Evolutionary conservation across 139 green algal genomes (phyloP).

Genomic region (Chlamydomonas urium): DNA sequence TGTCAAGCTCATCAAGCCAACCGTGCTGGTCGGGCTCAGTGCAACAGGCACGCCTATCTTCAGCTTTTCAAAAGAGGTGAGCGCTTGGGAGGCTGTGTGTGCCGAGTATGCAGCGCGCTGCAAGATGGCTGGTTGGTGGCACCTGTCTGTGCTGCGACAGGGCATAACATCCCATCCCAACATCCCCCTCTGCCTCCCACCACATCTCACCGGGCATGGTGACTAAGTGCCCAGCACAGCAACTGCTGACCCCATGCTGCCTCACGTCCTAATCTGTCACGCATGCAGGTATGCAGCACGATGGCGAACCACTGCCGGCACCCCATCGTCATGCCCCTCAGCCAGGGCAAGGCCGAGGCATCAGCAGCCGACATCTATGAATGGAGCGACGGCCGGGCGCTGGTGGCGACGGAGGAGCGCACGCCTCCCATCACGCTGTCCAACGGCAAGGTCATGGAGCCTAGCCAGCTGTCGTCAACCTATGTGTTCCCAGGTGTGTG

Average conservation of each 20-base stretch:
- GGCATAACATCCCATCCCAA: no score
- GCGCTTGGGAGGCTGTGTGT: no score
- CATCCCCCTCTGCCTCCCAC: no score
- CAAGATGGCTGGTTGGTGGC: no score
- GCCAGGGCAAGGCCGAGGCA: conserved; percentile 50
- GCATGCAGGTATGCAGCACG: conserved; percentile 18
- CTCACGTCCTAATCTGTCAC: no score
- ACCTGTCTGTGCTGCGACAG: no score
- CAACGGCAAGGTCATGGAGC: conserved; percentile 22
- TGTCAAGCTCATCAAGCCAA: conserved; percentile 70
- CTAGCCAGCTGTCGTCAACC: conserved; percentile 43
- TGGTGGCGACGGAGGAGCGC: conserved; percentile 37
- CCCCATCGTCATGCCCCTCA: conserved; percentile 77
- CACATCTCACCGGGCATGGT: no score
- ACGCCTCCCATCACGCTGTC: conserved; percentile 18
- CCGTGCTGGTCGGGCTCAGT: conserved; percentile 52
- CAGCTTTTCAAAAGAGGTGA: conserved; percentile 39
- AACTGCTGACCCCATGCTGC: no score
- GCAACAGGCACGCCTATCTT: conserved; percentile 33
- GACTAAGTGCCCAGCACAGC: no score
- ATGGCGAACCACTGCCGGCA: conserved; percentile 50
- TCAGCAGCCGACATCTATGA: conserved; percentile 54
- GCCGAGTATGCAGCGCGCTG: no score
- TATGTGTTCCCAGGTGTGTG: conserved; percentile 70
- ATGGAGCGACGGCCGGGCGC: conserved; percentile 51